phyloP scores from a whole-genome alignment of 2,329 filamentous ascomycete genomes.

The Cordyceps militaris region DNA sequence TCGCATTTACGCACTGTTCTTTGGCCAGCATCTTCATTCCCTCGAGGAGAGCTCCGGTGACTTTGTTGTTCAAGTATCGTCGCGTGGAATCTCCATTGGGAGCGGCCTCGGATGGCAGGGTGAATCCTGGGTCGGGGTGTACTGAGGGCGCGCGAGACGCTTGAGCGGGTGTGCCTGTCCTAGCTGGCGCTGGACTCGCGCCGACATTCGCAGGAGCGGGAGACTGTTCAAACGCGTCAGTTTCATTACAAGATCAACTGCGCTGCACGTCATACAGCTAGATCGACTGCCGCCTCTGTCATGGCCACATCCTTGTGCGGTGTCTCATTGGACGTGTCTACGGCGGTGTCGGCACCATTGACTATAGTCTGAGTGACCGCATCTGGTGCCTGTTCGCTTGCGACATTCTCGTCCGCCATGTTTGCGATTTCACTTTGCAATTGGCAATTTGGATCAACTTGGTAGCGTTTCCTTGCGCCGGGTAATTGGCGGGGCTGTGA shows the following conservation, averaged over 20 bases:
- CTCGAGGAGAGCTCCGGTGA: constrained; percentile 61
- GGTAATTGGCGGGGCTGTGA: constrained; percentile 1
- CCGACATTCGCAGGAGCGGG: constrained; percentile 30
- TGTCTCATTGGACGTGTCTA: constrained; percentile 15
- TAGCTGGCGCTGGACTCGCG: constrained; percentile 36
- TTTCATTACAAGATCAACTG: background rate
- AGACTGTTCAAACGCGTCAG: constrained; percentile 25
- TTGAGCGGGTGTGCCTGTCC: constrained; percentile 43
- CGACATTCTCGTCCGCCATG: constrained; percentile 26
- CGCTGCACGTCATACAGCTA: constrained; percentile 30
- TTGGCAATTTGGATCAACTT: background rate
- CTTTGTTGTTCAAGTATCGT: constrained; percentile 63
- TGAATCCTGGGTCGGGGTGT: constrained; percentile 45
- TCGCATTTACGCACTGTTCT: constrained; percentile 53
- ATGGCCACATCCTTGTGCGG: constrained; percentile 35
- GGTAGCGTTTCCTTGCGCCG: background rate
- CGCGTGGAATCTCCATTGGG: constrained; percentile 62
- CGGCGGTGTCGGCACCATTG: background rate
- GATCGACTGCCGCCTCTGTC: constrained; percentile 36
- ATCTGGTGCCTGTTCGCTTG: constrained; percentile 15
- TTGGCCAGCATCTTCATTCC: constrained; percentile 68
- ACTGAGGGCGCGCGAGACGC: constrained; percentile 50
- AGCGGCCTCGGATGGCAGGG: constrained; percentile 53
- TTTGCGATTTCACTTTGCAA: background rate
- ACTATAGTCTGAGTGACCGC: background rate